Evolutionary conservation across 2,329 filamentous ascomycete genomes (phyloP), one percentile per base, ranked within the genome.

Genomic region (Penicillium sp.): DNA sequence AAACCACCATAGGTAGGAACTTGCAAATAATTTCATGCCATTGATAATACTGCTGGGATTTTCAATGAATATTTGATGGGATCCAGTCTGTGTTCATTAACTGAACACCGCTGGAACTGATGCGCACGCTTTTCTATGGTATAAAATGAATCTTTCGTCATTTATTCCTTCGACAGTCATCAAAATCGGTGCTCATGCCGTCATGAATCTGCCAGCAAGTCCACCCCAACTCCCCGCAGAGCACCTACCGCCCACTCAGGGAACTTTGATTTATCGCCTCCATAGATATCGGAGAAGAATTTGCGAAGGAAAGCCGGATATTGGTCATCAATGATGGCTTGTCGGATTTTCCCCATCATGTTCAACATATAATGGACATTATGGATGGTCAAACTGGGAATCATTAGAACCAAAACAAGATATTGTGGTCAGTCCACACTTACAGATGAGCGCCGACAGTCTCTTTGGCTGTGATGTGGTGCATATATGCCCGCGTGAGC

Each of bases 381-480:
- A 69, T 98, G 93, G 64, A 97, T 88, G 1, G 88, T 95, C 48
- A 98, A 73, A 22, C 88, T 74, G 81, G 10, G 2, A 28, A 42
- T 3, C 12, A 42, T 62, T 48, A 64, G 57, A 31, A 46, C 8
- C 9, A 6, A 33, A 39, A 13, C 4, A 19, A 24, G 3, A 26
- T 6, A 47, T 43, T 31, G 28, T 28, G 26, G 21, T 4, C 32
- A 28, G 19, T 12, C 31, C 10, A 44, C 34, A 58, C 72, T 59
- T 66, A 75, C 65, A 85, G 63, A 72, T 85, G 82, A 15, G 94
- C 93, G 7, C 91, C 88, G 1, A 88, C 90, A 0, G 93, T 98
- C 75, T 98, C 93, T 72, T 98, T 98, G 26, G 85, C 85, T 0
- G 87, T 84, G 56, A 95, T 82, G 71, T 98, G 93, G 66, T 96